Evolutionary conservation across 2,329 filamentous ascomycete genomes (phyloP).

Genomic region (Sarocladium kiliense): DNA sequence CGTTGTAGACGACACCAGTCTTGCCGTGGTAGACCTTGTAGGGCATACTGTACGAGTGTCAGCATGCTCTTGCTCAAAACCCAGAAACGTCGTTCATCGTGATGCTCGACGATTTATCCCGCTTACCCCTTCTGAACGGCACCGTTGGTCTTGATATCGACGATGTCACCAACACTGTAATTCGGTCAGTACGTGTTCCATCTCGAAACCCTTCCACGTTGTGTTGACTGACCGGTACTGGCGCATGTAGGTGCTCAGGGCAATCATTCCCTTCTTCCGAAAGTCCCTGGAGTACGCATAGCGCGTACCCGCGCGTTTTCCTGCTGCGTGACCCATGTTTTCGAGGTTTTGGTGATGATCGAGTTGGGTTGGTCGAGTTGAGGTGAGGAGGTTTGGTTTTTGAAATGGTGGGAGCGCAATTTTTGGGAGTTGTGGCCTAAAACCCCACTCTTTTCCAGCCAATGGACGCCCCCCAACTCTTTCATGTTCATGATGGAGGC

Average conservation of each 20-base stretch:
- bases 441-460: too few species aligned
- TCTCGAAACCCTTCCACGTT: conserved; percentile 11
- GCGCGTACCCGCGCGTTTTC: conserved; percentile 82
- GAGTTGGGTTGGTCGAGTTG: conserved; percentile 16
- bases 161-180: conserved; percentile 87
- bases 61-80: conserved; percentile 19
- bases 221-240: conserved; percentile 66
- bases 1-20: conserved; percentile 98
- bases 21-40: conserved; percentile 99
- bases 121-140: conserved; percentile 94
- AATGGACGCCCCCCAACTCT: too few species aligned
- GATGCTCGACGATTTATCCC: conserved; percentile 5
- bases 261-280: conserved; percentile 93
- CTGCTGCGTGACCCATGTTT: conserved; percentile 82
- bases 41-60: conserved; percentile 67
- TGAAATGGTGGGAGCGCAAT: too few species aligned
- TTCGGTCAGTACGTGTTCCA: conserved; percentile 34
- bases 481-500: too few species aligned
- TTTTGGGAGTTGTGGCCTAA: too few species aligned
- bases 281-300: conserved; percentile 93
- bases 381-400: too few species aligned
- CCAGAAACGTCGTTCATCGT: conserved; percentile 5
- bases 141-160: conserved; percentile 98
- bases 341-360: conserved; percentile 26
- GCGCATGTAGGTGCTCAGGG: conserved; percentile 88